Base-by-base conservation (phyloP, 345 rosid genomes). In the Populus pruinosa region DNA sequence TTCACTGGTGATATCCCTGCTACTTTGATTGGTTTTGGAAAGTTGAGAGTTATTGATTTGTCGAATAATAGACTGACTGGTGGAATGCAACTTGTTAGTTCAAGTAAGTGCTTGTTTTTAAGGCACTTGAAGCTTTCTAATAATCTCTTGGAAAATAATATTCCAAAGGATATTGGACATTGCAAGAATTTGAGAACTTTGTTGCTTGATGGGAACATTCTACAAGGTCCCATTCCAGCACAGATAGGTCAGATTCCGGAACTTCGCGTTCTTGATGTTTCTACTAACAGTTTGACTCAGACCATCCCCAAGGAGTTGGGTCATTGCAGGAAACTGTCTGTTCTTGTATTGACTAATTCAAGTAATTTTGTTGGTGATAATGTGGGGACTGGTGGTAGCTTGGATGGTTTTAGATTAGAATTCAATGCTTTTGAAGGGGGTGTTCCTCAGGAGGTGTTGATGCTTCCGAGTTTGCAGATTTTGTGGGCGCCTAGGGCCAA, bases 401-500 rank as follows among this genome's bases (percentile, higher is more conserved):
- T 27, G 76, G 81, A 79, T 64, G 81, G 82, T 72, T 69, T 38
- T 43, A 79, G 83, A 39, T 83, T 86, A 66, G 94, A 90, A 64
- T 90, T 90, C 85, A 90, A 85, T 75, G 92, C 92, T 49, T 90
- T 90, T 73, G 85, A 82, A 3, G 86, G 85, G 16, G 85, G 79
- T 6, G 23, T 90, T 55, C 91, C 94, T 36, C 56, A 36, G 25
- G 86, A 86, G 76, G 67, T 90, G 67, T 62, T 83, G 68, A 69
- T 63, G 73, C 85, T 85, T 44, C 80, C 83, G 16, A 80, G 79
- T 50, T 66, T 90, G 74, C 85, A 87, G 90, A 80, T 90, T 72
- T 74, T 90, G 73, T 88, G 92, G 94, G 94, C 91, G n/a, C 94
- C 94, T 1, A 85, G 94, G 64, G 91, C 89, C 1, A 90, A 90